Conservation (phyloP, 306 rosid species). For the Medicago arabica region DNA sequence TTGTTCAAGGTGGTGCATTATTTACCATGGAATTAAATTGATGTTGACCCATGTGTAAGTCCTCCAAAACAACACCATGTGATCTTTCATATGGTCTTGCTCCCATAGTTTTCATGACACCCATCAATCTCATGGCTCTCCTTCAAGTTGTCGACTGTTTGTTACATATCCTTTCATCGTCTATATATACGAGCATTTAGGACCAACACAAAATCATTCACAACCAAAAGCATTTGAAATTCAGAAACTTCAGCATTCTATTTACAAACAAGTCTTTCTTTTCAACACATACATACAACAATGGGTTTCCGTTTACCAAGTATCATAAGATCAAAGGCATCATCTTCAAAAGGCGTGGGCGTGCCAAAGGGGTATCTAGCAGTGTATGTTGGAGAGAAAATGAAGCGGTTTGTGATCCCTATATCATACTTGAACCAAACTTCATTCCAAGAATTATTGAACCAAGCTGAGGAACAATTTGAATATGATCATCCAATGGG, state of each 20-base stretch:
- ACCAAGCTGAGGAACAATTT: constrained; percentile 46
- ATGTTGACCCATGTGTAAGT: background rate
- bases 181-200: constrained; percentile 44
- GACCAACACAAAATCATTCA: constrained; percentile 28
- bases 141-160: constrained; percentile 9
- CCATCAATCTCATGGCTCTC: background rate
- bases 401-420: constrained; percentile 55
- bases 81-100: constrained; percentile 31
- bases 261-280: background rate
- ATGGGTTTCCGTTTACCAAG: constrained; percentile 48
- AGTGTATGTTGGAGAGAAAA: constrained; percentile 58
- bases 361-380: constrained; percentile 57
- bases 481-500: constrained; percentile 61
- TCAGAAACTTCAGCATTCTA: background rate
- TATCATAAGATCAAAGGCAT: constrained; percentile 35
- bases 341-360: constrained; percentile 31
- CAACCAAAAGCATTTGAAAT: constrained; percentile 6
- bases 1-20: no score
- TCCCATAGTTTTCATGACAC: background rate
- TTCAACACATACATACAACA: constrained; percentile 1
- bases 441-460: constrained; percentile 49
- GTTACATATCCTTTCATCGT: constrained; percentile 6
- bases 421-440: constrained; percentile 51
- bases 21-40: background rate
- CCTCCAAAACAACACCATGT: constrained; percentile 45